A percentile compares a stretch with the other conserved stretches of the same genome.
These are phyloP conservation scores for Globisporangium parvum DNA, from an alignment of 352 stramenopile species.

Conservation along the genomic window DNA sequence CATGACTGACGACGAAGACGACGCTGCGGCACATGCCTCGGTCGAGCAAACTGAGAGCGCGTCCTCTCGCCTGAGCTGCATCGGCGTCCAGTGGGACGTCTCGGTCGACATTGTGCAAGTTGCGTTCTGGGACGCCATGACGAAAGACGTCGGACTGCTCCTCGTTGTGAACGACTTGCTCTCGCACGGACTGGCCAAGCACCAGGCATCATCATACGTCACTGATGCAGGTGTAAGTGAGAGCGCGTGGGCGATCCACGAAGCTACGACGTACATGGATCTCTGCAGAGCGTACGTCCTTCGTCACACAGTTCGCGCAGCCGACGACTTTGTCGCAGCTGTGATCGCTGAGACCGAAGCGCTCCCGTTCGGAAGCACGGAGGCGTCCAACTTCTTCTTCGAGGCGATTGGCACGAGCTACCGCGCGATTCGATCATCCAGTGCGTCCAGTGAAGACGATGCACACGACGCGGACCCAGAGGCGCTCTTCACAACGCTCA, in stretches of 20 bases:
- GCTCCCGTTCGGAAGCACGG: slow-evolving; percentile 27
- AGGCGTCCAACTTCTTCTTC: slow-evolving; percentile 49
- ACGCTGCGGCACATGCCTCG: neutral
- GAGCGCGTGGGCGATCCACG: slow-evolving; percentile 34
- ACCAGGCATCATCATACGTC: too few relatives aligned
- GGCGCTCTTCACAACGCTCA: slow-evolving; percentile 22
- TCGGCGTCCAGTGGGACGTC: slow-evolving; percentile 61
- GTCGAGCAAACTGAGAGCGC: neutral
- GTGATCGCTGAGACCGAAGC: slow-evolving; percentile 5
- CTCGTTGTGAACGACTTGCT: slow-evolving; percentile 46
- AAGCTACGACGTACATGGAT: slow-evolving; percentile 59
- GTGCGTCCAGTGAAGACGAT: neutral
- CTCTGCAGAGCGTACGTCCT: slow-evolving; percentile 52
- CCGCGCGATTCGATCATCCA: slow-evolving; percentile 17
- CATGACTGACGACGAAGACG: slow-evolving; percentile 32
- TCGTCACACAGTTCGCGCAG: slow-evolving; percentile 14
- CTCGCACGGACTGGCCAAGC: slow-evolving; percentile 36
- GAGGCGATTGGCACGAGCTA: slow-evolving; percentile 62
- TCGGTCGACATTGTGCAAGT: slow-evolving; percentile 52
- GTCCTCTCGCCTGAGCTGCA: slow-evolving; percentile 19
- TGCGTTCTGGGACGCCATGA: slow-evolving; percentile 59
- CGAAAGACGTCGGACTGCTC: slow-evolving; percentile 45
- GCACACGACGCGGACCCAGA: slow-evolving; percentile 21
- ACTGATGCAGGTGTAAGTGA: too few relatives aligned
- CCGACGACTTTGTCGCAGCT: slow-evolving; percentile 12